phyloP scores from a whole-genome alignment of 768 basidiomycete species.

The Rhodotorula toruloides region DNA sequence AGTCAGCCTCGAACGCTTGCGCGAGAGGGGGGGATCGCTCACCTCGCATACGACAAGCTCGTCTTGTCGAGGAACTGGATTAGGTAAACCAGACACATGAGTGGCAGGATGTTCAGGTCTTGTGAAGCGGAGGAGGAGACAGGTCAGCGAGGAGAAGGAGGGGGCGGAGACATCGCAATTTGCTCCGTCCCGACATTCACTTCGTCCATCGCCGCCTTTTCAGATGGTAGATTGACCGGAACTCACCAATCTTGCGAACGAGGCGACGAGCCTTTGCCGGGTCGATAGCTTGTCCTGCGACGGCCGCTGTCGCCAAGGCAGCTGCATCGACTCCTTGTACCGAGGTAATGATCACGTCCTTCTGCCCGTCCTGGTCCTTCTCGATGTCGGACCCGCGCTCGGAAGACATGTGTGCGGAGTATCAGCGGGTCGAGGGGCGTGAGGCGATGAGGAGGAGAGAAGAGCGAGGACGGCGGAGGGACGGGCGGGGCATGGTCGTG shows the following conservation, averaged over 20 bases:
- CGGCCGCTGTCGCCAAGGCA: slow-evolving; percentile 39
- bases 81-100: slow-evolving; percentile 25
- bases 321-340: slow-evolving; percentile 52
- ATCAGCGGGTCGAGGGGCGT: neutral
- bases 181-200: no score
- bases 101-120: slow-evolving; percentile 32
- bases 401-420: neutral
- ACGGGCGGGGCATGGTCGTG: no score
- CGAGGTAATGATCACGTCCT: neutral
- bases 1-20: neutral
- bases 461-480: neutral
- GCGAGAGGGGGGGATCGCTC: no score
- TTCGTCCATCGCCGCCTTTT: no score
- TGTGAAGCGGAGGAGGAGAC: no score
- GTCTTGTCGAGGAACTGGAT: slow-evolving; percentile 34
- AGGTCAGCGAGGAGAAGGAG: neutral
- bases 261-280: slow-evolving; percentile 17
- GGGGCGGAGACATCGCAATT: no score
- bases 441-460: neutral
- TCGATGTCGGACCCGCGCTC: neutral
- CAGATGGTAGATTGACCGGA: neutral
- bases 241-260: slow-evolving; percentile 31
- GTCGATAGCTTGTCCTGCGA: slow-evolving; percentile 55
- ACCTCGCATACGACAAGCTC: slow-evolving; percentile 4
- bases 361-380: neutral